Base-by-base conservation (phyloP, 2,329 filamentous ascomycete genomes). In the Penicillium sp. region DNA sequence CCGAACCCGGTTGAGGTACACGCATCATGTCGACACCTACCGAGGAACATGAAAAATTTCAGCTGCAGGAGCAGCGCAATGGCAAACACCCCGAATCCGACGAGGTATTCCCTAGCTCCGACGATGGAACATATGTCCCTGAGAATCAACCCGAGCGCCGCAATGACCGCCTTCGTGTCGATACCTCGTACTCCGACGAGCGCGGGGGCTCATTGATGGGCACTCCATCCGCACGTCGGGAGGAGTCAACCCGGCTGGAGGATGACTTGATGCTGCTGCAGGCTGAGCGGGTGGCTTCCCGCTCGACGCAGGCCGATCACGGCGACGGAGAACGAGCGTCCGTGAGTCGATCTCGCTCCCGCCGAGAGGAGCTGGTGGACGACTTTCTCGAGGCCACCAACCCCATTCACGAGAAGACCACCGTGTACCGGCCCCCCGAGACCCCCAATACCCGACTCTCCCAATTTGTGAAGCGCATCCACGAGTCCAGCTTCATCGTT, bases 311-410 rank as follows among this genome's bases (percentile, higher is more conserved):
- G 38, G 57, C 57, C 5, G 58, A 58, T 6, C 53, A 51, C 6
- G 58, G 61, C n/a, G 63, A 63, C 7, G 62, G 67, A 9, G 59
- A 65, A 2, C 67, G 60, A 6, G 68, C 69, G 24, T 78, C 78
- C 2, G 69, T 81, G 35, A 69, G 72, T 49, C 73, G 74, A 11
- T 74, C 76, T 4, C 72, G 79, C 40, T 81, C 78, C 4, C 73
- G 75, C 36, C 69, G 73, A 8, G 61, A 75, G 1, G 80, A 84
- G 18, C 75, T 76, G 2, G 68, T 84, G 3, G 83, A 86, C 59
- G 83, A 86, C 46, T 85, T 85, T 56, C 82, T 85, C 54, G 74
- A 77, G 39, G 79, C 80, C 24, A 86, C 84, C 3, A 85, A 85
- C 45, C 84, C 84, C 0, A 70, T 86, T 32, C 83, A 87, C 58